Evolutionary conservation across 352 stramenopile genomes (phyloP), one percentile per base, ranked within the genome.

Genomic region (Globisporangium takayamanum): DNA sequence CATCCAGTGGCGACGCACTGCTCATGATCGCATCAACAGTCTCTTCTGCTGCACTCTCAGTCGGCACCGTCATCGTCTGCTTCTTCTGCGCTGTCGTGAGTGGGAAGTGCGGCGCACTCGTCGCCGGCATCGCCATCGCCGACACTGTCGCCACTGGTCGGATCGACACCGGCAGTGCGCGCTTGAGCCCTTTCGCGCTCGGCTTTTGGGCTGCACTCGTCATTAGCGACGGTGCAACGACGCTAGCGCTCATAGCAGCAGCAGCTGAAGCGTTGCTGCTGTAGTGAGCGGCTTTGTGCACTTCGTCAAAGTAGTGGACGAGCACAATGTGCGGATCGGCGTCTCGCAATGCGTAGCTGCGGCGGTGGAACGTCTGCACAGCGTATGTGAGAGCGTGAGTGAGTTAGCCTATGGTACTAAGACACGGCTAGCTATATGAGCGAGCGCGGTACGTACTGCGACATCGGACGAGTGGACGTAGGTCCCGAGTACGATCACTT

Each of bases 291-390:
- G 67, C 51, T 64, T 89, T 92, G 62, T 87, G 70, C 4, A 70
- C 60, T 67, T 93, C 82, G 41, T 94, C 80, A 66, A 94, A 89
- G 69, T 94, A 94, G 56, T 94, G 85, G 3, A 94, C 85, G n/a
- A 94, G 80, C 22, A 94, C 75, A 39, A 92, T 73, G 37, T 75
- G 70, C 22, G 84, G 69, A 12, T 85, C 72, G 2, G 70, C 77
- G 58, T 90, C 80, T 33, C 85, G 80, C 46, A 94, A 59, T 10
- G 72, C 79, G 59, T 94, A 94, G 62, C 78, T 91, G n/a, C 85
- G 80, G 25, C 85, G 71, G 65, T 94, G 85, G 55, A 94, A 94
- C 3, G 80, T 89, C 83, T 92, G 44, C 26, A 55, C 25, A 18
- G 47, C 15, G 28, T 0, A n/a, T 12, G n/a, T 47, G 39, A 22